Evolutionary conservation across 2,329 filamentous ascomycete genomes (phyloP).

Genomic region (Aspergillus pseudoviridinutans): DNA sequence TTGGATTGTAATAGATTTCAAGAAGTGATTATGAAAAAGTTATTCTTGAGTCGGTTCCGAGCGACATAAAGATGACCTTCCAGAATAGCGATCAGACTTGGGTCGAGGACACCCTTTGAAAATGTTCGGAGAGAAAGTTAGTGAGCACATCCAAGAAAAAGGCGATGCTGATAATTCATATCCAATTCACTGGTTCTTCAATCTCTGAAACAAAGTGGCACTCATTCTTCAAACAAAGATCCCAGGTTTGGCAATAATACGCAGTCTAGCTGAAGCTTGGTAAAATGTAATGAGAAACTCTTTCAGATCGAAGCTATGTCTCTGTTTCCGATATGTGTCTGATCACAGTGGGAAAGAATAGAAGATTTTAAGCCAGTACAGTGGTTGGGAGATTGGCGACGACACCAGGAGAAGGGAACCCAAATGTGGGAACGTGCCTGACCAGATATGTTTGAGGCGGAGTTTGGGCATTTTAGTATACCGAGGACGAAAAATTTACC

Average conservation of each 20-base stretch:
- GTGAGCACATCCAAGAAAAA: not conserved
- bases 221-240: not conserved
- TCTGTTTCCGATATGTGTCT: not conserved
- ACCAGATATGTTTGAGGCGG: constrained; percentile 8
- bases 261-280: not conserved
- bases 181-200: not conserved
- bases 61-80: not conserved
- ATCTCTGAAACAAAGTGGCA: not conserved
- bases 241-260: not conserved
- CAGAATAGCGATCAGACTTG: not conserved
- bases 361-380: not conserved
- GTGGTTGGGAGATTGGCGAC: not conserved
- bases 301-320: not conserved
- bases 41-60: not conserved
- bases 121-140: not conserved
- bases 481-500: not conserved
- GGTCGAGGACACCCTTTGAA: not conserved
- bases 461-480: constrained; percentile 14
- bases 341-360: not conserved
- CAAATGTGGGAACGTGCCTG: constrained; percentile 7
- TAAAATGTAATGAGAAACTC: not conserved
- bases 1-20: not conserved
- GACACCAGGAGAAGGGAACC: constrained; percentile 1
- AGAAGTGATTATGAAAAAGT: not conserved
- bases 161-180: not conserved